phyloP scores from a whole-genome alignment of 306 rosid genomes.

The Hippophae gyantsensis region DNA sequence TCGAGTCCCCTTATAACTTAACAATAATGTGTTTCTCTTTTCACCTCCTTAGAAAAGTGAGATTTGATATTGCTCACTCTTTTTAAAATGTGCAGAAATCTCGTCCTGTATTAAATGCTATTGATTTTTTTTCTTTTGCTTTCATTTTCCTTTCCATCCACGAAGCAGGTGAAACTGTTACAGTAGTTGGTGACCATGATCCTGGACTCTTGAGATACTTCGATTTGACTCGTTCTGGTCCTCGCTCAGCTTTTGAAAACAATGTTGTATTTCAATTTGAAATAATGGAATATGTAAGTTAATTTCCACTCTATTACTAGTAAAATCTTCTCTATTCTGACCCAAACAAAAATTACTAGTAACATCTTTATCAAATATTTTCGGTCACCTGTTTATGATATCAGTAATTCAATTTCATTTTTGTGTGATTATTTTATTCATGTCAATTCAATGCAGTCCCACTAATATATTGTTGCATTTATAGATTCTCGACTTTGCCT shows the following conservation, averaged over 20 bases:
- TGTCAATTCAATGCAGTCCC: conserved; percentile 14
- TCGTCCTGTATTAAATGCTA: not conserved
- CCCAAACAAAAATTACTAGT: not conserved
- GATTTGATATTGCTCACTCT: not conserved
- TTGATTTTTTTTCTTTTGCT: not conserved
- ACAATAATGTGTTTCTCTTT: no score
- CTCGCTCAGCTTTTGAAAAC: conserved; percentile 56
- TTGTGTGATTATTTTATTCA: conserved; percentile 5
- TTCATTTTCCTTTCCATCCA: not conserved
- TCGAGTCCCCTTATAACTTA: no score
- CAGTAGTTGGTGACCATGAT: conserved; percentile 86
- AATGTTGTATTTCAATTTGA: conserved; percentile 77
- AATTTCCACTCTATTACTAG: not conserved
- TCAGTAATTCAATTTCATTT: not conserved
- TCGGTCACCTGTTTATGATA: not conserved
- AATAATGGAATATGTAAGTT: conserved; percentile 93
- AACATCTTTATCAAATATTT: not conserved
- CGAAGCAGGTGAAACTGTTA: conserved; percentile 71
- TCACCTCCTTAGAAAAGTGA: no score
- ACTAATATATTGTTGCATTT: conserved; percentile 28
- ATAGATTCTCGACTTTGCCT: conserved; percentile 85
- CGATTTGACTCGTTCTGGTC: conserved; percentile 69
- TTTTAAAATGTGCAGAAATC: not conserved
- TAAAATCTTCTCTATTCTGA: not conserved
- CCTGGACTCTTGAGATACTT: conserved; percentile 63